phyloP scores from a whole-genome alignment of 2,329 filamentous ascomycete species.

The Fusarium floridanum region DNA sequence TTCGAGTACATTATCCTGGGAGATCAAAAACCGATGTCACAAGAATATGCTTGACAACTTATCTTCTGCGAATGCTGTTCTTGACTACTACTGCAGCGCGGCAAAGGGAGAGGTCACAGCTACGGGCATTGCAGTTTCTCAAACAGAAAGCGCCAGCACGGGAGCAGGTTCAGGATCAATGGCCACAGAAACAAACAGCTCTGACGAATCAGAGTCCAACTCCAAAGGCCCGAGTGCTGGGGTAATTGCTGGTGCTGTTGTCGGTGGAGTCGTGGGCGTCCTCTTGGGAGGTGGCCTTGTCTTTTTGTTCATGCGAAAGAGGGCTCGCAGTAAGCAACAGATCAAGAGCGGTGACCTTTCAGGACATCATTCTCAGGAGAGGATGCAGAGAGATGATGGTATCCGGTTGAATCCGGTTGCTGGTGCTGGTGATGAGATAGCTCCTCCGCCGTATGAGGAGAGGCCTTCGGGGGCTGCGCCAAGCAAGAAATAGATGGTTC shows the following conservation, averaged over 20 bases:
- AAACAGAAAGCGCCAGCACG: background rate
- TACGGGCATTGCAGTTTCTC: background rate
- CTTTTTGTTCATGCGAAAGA: background rate
- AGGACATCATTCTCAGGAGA: background rate
- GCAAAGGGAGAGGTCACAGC: background rate
- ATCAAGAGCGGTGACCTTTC: background rate
- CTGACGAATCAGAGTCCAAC: background rate
- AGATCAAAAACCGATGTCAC: background rate
- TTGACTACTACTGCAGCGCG: background rate
- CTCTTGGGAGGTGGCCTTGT: background rate
- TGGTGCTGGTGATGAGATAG: background rate
- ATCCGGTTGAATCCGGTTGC: background rate
- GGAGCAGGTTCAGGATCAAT: background rate
- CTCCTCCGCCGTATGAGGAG: background rate
- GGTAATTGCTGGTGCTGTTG: background rate
- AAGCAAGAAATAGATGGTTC: background rate
- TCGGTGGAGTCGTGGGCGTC: background rate
- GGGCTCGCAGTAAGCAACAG: background rate
- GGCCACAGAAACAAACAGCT: background rate
- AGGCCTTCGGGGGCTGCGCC: background rate
- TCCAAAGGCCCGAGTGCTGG: background rate
- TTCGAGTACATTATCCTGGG: background rate
- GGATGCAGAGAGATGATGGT: background rate
- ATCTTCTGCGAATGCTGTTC: background rate
- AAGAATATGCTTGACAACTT: background rate